Conservation (phyloP, 768 basidiomycete genomes). For the Sutorius australiensis region DNA sequence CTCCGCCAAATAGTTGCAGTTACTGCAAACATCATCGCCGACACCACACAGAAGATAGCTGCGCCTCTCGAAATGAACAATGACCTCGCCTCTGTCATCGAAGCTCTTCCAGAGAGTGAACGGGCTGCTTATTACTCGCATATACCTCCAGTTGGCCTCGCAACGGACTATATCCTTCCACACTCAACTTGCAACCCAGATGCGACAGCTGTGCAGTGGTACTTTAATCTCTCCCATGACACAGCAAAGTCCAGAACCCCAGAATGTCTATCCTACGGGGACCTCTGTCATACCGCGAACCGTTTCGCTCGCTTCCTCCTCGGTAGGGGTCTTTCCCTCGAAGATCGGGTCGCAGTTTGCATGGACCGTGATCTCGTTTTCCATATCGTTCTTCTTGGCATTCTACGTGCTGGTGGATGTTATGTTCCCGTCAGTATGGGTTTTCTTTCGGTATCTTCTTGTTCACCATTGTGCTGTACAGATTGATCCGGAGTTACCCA, state of each 20-base stretch:
- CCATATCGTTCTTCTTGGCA: constrained; percentile 41
- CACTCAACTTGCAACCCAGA: constrained; percentile 13
- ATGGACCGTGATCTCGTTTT: constrained; percentile 41
- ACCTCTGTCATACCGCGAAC: constrained; percentile 37
- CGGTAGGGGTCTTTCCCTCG: constrained; percentile 31
- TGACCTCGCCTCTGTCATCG: constrained; percentile 15
- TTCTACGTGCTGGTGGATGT: constrained; percentile 47
- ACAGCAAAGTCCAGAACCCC: background rate
- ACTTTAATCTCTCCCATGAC: constrained; percentile 11
- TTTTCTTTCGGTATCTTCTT: constrained; percentile 10
- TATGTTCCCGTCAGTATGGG: constrained; percentile 43
- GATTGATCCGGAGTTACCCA: constrained; percentile 50
- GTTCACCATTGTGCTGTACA: constrained; percentile 15
- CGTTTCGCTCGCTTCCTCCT: constrained; percentile 42
- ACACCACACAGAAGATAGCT: constrained; percentile 8
- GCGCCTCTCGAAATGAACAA: constrained; percentile 5
- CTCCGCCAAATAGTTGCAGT: constrained; percentile 19
- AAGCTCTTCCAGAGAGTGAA: constrained; percentile 13
- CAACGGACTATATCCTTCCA: constrained; percentile 24
- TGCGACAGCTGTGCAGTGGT: constrained; percentile 22
- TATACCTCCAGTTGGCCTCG: constrained; percentile 17
- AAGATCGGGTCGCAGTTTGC: constrained; percentile 45
- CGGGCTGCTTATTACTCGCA: constrained; percentile 13
- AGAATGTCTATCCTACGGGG: constrained; percentile 29
- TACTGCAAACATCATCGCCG: background rate